Percentiles rank a stretch among this genome's conserved stretches.
phyloP scores from a whole-genome alignment of 495 filamentous ascomycete species.

The Recurvomyces mirabilis region DNA sequence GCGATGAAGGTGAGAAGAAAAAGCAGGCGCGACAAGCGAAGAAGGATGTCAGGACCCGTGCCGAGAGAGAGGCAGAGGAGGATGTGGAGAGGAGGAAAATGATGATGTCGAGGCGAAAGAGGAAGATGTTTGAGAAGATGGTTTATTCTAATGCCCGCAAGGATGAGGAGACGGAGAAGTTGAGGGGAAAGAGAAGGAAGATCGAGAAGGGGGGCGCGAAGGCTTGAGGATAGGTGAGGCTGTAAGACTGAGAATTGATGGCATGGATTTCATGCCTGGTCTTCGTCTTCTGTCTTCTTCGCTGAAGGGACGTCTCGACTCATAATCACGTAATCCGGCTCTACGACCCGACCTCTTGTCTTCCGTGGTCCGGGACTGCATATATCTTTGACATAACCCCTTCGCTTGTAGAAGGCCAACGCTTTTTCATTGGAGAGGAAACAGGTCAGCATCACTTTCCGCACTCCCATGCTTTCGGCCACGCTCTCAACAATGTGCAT shows the following conservation, averaged over 20 bases:
- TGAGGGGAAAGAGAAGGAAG: constrained; percentile 79
- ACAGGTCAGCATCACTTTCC: constrained; percentile 78
- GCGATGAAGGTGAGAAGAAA: not conserved
- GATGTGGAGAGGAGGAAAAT: constrained; percentile 34
- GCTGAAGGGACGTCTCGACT: not conserved
- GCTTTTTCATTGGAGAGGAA: constrained; percentile 57
- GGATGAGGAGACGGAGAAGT: constrained; percentile 39
- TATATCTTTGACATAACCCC: constrained; percentile 46
- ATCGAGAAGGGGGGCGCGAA: constrained; percentile 62
- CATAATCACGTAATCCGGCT: constrained; percentile 21
- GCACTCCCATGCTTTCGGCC: constrained; percentile 33
- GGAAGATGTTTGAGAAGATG: constrained; percentile 38
- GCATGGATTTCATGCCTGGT: too few species aligned
- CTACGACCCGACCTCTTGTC: constrained; percentile 13
- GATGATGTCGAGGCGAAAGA: constrained; percentile 34
- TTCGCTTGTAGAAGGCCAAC: constrained; percentile 51
- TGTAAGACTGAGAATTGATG: not conserved
- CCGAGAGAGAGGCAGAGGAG: constrained; percentile 29
- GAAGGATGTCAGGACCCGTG: constrained; percentile 21
- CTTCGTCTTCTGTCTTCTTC: not conserved
- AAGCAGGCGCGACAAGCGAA: constrained; percentile 1
- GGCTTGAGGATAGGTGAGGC: too few species aligned
- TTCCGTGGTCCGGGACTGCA: constrained; percentile 10
- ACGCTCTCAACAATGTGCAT: constrained; percentile 25
- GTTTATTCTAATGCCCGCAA: constrained; percentile 30